These are phyloP conservation scores for Penicillium verhagenii DNA, from an alignment of 495 filamentous ascomycete genomes.

Conservation along the genomic window DNA sequence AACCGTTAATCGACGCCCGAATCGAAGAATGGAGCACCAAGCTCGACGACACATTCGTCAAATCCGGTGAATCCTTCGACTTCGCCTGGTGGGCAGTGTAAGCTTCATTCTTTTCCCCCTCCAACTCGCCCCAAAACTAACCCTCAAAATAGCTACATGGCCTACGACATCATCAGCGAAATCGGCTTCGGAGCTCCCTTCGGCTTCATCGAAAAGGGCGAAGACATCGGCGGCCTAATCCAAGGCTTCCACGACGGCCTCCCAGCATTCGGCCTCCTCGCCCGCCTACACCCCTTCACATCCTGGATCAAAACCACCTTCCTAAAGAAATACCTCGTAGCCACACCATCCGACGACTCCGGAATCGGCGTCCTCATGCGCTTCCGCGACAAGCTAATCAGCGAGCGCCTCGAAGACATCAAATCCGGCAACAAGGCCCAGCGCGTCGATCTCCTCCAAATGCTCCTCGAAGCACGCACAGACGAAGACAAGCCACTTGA, in stretches of 20 bases:
- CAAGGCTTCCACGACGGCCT: constrained; percentile 50
- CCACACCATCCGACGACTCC: constrained; percentile 50
- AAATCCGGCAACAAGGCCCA: constrained; percentile 23
- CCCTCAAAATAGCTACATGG: constrained; percentile 39
- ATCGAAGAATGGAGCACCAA: constrained; percentile 45
- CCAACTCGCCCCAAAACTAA: background rate
- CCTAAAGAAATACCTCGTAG: constrained; percentile 54
- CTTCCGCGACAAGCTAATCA: constrained; percentile 51
- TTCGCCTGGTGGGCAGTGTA: constrained; percentile 53
- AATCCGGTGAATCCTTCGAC: constrained; percentile 46
- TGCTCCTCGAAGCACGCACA: constrained; percentile 43
- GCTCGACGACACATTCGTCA: constrained; percentile 40
- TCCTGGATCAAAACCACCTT: constrained; percentile 52
- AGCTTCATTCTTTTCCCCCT: constrained; percentile 24
- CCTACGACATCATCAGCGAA: constrained; percentile 65
- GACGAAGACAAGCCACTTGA: constrained; percentile 48
- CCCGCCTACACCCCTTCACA: constrained; percentile 54
- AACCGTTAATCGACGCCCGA: constrained; percentile 46
- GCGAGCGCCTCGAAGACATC: constrained; percentile 35
- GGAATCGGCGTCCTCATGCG: constrained; percentile 44
- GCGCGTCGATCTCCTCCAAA: constrained; percentile 29
- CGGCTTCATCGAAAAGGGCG: constrained; percentile 58
- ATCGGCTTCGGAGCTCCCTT: constrained; percentile 62
- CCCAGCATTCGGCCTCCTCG: constrained; percentile 46
- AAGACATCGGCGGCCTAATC: constrained; percentile 57